Conservation (phyloP, 1,284 basidiomycete genomes). For the Ceratobasidium sp. region DNA sequence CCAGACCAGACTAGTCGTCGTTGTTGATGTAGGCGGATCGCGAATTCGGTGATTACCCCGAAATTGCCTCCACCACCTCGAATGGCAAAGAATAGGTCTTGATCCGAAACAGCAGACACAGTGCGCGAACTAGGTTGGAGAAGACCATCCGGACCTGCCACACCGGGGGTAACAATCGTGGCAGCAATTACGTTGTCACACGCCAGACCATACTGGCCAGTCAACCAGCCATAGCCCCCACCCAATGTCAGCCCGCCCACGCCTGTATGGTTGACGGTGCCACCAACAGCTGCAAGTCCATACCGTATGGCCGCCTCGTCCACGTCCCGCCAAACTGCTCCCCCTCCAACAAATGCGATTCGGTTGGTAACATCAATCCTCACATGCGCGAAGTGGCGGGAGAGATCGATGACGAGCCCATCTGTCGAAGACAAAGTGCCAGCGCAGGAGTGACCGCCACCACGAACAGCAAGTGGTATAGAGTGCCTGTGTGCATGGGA, state of each 20-base stretch:
- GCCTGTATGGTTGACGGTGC: constrained; percentile 52
- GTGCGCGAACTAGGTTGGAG: constrained; percentile 29
- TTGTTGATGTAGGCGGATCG: constrained; percentile 38
- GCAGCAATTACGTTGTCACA: constrained; percentile 51
- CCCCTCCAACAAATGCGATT: constrained; percentile 48
- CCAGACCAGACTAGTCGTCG: constrained; percentile 32
- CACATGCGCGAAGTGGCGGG: constrained; percentile 46
- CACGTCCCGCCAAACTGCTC: constrained; percentile 49
- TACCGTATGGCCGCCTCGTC: constrained; percentile 48
- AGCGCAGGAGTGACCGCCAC: constrained; percentile 37
- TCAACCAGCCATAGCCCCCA: constrained; percentile 52
- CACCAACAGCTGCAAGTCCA: constrained; percentile 48
- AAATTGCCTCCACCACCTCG: constrained; percentile 44
- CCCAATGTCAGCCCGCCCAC: constrained; percentile 51
- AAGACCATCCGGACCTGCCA: neutral
- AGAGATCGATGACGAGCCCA: constrained; percentile 50
- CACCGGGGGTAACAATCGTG: constrained; percentile 35
- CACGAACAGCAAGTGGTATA: constrained; percentile 24
- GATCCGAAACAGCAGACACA: constrained; percentile 24
- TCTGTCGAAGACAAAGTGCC: constrained; percentile 23
- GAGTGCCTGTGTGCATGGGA: constrained; percentile 12
- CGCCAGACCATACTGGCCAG: constrained; percentile 50
- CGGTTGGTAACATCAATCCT: constrained; percentile 46
- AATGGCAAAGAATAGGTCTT: constrained; percentile 42
- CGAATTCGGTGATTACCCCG: constrained; percentile 43